Percentiles rank a stretch among this genome's conserved stretches.
Conservation (phyloP, 78 protist genomes). For the Dictyostelium brefeldianum region DNA sequence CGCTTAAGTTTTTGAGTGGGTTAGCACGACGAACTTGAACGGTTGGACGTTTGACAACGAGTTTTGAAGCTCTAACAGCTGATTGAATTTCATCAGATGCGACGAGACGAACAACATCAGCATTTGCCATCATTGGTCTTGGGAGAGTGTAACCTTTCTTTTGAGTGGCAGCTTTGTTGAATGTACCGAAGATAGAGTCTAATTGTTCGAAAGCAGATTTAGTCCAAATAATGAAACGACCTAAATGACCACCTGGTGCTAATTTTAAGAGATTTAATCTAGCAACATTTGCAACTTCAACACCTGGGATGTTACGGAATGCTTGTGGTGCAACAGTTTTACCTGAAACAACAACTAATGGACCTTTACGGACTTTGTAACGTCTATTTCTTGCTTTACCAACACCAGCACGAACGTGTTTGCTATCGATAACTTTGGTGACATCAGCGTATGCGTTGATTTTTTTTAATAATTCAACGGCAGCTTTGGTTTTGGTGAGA, state of each 20-base stretch:
- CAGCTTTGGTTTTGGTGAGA: constrained; percentile 95
- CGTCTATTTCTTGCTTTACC: constrained; percentile 99
- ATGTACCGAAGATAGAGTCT: constrained; percentile 94
- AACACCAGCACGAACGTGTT: constrained; percentile 96
- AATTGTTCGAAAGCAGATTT: constrained; percentile 97
- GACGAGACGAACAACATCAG: constrained; percentile 98
- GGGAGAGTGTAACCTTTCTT: constrained; percentile 96
- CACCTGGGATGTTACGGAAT: constrained; percentile 99
- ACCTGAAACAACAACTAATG: constrained; percentile 95
- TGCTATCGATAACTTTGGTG: constrained; percentile 80
- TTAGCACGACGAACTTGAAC: constrained; percentile 80
- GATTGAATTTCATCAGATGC: constrained; percentile 97
- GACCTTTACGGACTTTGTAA: constrained; percentile 96
- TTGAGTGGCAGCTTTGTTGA: constrained; percentile 22
- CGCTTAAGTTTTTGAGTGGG: constrained; percentile 93
- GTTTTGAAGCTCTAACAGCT: constrained; percentile 76
- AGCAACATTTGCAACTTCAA: constrained; percentile 95
- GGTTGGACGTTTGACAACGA: constrained; percentile 46
- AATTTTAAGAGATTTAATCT: constrained; percentile 98
- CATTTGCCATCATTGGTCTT: constrained; percentile 91
- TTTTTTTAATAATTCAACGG: constrained; percentile 91
- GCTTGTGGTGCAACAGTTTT: constrained; percentile 89
- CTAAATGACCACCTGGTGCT: constrained; percentile 99
- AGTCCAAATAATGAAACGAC: constrained; percentile 99
- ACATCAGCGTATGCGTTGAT: constrained; percentile 97